A percentile compares a stretch with the other conserved stretches of the same genome.
Conservation (phyloP, 768 basidiomycete genomes). For the Hirschioporus abietinus region DNA sequence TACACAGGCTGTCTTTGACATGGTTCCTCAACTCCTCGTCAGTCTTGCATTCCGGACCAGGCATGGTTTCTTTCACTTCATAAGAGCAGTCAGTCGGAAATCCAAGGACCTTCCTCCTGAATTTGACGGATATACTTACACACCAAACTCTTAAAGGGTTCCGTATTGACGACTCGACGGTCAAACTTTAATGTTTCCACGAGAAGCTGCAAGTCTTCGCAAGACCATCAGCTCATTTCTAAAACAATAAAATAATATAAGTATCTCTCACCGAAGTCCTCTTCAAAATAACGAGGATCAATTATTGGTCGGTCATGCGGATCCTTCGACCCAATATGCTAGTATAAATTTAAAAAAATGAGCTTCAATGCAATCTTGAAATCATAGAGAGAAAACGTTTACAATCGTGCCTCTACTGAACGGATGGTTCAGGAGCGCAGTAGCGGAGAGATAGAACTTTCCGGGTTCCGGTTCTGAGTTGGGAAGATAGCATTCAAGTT, state of each 20-base stretch:
- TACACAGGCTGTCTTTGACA: slow-evolving; percentile 8
- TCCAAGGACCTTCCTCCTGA: no score
- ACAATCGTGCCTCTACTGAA: slow-evolving; percentile 21
- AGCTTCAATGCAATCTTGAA: no score
- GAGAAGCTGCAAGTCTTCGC: slow-evolving; percentile 10
- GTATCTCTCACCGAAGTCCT: slow-evolving; percentile 30
- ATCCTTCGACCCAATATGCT: slow-evolving; percentile 28
- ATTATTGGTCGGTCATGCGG: slow-evolving; percentile 30
- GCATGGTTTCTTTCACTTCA: slow-evolving; percentile 11
- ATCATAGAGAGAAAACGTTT: background rate
- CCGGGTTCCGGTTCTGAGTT: slow-evolving; percentile 9
- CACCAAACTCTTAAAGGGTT: slow-evolving; percentile 17
- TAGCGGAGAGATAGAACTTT: slow-evolving; percentile 23
- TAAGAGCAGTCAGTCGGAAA: no score
- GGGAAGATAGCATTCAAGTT: background rate
- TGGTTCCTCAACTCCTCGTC: slow-evolving; percentile 14
- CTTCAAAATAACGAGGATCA: slow-evolving; percentile 39
- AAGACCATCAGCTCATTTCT: background rate
- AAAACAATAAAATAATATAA: background rate
- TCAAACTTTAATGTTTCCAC: slow-evolving; percentile 18
- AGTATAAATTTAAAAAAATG: no score
- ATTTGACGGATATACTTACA: background rate
- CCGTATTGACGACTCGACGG: slow-evolving; percentile 13
- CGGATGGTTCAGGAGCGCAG: slow-evolving; percentile 16
- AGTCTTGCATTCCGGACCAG: slow-evolving; percentile 12